Percentiles rank a stretch among this genome's conserved stretches.
Evolutionary conservation across 345 rosid genomes (phyloP).

Genomic region (Syzygium oleosum): DNA sequence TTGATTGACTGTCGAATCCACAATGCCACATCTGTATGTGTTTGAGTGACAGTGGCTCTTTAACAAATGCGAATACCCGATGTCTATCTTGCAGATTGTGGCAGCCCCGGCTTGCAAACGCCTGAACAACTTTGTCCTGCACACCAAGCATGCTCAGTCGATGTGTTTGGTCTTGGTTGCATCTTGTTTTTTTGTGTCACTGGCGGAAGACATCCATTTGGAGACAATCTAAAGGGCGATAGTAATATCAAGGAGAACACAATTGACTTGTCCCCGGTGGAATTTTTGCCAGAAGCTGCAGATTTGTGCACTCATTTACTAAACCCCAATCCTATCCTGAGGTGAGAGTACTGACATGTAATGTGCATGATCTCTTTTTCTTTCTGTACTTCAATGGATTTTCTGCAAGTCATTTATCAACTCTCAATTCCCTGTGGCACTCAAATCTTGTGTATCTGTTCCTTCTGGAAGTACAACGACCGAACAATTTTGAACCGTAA

Average conservation of each 20-base stretch:
- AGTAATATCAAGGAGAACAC: constrained; percentile 58
- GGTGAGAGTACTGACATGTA: constrained; percentile 22
- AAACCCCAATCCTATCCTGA: constrained; percentile 56
- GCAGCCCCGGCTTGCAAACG: constrained; percentile 99
- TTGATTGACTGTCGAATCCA: background rate
- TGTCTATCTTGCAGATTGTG: constrained; percentile 50
- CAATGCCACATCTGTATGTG: too few relatives aligned
- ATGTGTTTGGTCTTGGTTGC: constrained; percentile 87
- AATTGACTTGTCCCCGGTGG: constrained; percentile 53
- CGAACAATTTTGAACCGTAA: too few relatives aligned
- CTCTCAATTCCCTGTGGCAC: background rate
- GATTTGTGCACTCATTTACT: constrained; percentile 59
- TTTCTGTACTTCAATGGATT: background rate
- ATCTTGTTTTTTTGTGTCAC: constrained; percentile 73
- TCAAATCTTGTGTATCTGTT: too few relatives aligned
- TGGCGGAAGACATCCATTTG: constrained; percentile 81
- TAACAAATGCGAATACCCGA: too few relatives aligned
- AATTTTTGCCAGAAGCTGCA: constrained; percentile 62
- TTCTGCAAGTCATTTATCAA: background rate
- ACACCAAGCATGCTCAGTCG: constrained; percentile 87
- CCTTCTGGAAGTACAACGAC: too few relatives aligned
- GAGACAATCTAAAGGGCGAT: constrained; percentile 75
- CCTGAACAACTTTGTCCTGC: constrained; percentile 83
- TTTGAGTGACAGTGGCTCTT: too few relatives aligned
- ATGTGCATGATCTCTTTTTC: too few relatives aligned